Evolutionary conservation across 768 basidiomycete genomes (phyloP).

Genomic region (Multifurca ochricompacta): DNA sequence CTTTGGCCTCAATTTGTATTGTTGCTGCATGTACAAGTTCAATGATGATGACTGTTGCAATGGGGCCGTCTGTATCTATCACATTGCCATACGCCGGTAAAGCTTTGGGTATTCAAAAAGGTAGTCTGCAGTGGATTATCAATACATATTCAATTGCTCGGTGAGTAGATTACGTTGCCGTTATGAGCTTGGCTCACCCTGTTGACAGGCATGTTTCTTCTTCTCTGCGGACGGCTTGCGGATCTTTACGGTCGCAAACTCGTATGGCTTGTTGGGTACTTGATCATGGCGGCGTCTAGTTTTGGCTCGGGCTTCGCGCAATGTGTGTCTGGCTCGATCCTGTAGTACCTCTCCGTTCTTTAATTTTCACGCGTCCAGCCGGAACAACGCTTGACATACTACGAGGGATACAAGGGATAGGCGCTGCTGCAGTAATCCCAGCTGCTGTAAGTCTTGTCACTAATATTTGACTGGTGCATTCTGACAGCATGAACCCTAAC

Average conservation of each 20-base stretch:
- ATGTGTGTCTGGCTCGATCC: constrained; percentile 28
- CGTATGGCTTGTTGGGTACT: constrained; percentile 54
- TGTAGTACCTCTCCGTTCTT: not conserved
- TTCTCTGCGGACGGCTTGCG: constrained; percentile 72
- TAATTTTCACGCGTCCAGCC: constrained; percentile 30
- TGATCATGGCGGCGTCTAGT: constrained; percentile 46
- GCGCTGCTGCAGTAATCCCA: constrained; percentile 67
- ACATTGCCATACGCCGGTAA: constrained; percentile 26
- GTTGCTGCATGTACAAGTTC: constrained; percentile 27
- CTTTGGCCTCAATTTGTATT: constrained; percentile 11
- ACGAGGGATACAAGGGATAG: constrained; percentile 75
- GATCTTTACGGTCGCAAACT: constrained; percentile 73
- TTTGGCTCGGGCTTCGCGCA: constrained; percentile 58
- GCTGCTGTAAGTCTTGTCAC: constrained; percentile 43
- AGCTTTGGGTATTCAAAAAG: constrained; percentile 41
- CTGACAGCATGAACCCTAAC: not conserved
- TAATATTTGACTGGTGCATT: constrained; percentile 2
- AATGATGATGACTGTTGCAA: constrained; percentile 26
- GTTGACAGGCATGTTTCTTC: constrained; percentile 62
- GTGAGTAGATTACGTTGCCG: constrained; percentile 30
- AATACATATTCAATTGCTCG: constrained; percentile 60
- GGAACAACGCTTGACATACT: constrained; percentile 57
- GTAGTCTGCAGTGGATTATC: constrained; percentile 56
- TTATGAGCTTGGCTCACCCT: not conserved
- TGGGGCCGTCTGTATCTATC: constrained; percentile 24